Base-by-base conservation (phyloP, 2,329 filamentous ascomycete genomes). In the Venturia asperata region DNA sequence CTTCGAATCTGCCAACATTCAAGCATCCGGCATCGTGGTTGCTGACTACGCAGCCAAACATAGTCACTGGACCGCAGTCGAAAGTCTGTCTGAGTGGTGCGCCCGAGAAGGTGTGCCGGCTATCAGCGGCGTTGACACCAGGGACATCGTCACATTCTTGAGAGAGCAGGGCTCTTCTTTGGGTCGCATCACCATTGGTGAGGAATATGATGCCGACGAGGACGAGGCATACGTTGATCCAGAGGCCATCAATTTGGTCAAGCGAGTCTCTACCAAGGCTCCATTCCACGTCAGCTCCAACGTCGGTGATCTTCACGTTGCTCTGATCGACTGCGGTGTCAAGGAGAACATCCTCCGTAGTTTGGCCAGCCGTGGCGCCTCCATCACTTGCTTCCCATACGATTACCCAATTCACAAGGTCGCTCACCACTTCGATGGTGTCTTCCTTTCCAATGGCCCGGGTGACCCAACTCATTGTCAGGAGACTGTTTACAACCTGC, bases 291-390 rank as follows among this genome's bases (percentile, higher is more conserved):
- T 97, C 69, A 89, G 90, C 76, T 92, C 92, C 63, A 85, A 87
- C 41, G 85, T 88, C 70, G 91, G 93, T 68, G 86, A 89, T 73
- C 88, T 91, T 76, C 94, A 99, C 80, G 86, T 99, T 71, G 94
- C 93, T 66, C 84, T 99, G 70, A 89, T 99, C 75, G 94, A 99
- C 80, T 99, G 94, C 74, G 94, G 94, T 82, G 94, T 97, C 71
- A 99, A 99, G 85, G 94, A 99, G 85, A 99, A 99, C 82, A 99
- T 99, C 72, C 87, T 99, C 67, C 91, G 94, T 74, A 95, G 90
- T 76, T 83, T 99, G 67, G 92, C 97, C 74, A 88, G 85, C 78
- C 92, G 94, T 69, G 94, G 94, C 67, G 91, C 92, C 64, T 92
- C 90, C 68, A 90, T 96, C 69, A 97, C 94, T 49, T 90, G 91